Evolutionary conservation across 768 basidiomycete species (phyloP), one percentile per base, ranked within the genome.

Genomic region (Gloeopeniophorella convolvens): DNA sequence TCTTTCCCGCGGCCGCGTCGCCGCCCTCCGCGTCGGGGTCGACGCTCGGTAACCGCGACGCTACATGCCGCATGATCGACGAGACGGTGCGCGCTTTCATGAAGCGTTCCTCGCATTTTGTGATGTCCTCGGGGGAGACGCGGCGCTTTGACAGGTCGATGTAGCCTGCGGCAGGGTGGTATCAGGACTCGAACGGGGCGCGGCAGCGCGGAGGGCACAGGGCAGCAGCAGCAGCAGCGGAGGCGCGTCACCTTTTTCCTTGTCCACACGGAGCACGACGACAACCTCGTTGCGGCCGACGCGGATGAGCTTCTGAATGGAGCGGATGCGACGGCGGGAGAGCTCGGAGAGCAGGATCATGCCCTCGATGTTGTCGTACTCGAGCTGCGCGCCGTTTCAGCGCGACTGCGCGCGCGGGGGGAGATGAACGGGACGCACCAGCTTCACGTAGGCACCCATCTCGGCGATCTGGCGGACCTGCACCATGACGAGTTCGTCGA

Each of bases 291-390:
- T 99, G 61, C 96, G 78, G 18, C 96, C 96, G 7, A 98, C 92
- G 30, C 94, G 77, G 66, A 99, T 99, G 51, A 99, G 79, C 67
- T 98, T 99, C 68, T 98, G 95, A 26, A 99, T 96, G 6, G 90
- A 94, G 59, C 95, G 71, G 62, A 99, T 99, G 62, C 95, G 95
- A 62, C 96, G 77, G 61, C 96, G 73, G 4, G 94, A 98, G 2
- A 99, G 83, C 66, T 98, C 96, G 2, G 96, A 96, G n/a, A 99
- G 83, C 11, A 98, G 71, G 59, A 99, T 99, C 96, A 99, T 99
- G 59, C 96, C 96, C 67, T 99, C 96, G 45, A 94, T 96, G 65
- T 94, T 94, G 68, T 99, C 95, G 64, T 99, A 98, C 69, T 97
- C 95, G 60, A 98, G 85, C 94, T 96, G 63, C 12, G 24, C 34